Conservation (phyloP, 164 flowering plant species). For the Chimonanthus salicifolius region DNA sequence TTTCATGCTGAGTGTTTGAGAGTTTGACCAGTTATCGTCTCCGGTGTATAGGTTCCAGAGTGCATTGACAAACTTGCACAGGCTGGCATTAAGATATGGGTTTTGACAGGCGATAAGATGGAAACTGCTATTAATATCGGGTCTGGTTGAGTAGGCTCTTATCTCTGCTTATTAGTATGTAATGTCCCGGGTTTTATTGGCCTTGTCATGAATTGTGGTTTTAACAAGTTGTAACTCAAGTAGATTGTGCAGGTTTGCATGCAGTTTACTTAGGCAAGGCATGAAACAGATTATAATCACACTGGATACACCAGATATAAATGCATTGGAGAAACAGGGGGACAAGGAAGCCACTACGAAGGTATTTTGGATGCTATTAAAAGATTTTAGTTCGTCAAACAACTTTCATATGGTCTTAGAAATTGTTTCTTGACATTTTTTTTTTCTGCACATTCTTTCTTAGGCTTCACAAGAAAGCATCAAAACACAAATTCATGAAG, state of each 20-base stretch:
- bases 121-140: constrained; percentile 94
- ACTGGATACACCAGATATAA: constrained; percentile 55
- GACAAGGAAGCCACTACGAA: constrained; percentile 54
- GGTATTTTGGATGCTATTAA: constrained; percentile 31
- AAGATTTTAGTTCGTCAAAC: neutral
- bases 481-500: constrained; percentile 45
- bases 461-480: constrained; percentile 65
- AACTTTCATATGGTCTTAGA: too few relatives aligned
- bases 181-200: neutral
- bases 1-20: too few relatives aligned
- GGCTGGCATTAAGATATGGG: constrained; percentile 85
- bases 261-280: constrained; percentile 65
- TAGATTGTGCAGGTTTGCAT: constrained; percentile 59
- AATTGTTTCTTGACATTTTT: neutral
- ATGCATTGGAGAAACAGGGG: constrained; percentile 55
- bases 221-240: constrained; percentile 6
- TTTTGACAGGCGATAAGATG: constrained; percentile 87
- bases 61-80: constrained; percentile 76
- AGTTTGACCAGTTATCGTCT: neutral
- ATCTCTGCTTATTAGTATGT: neutral
- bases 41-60: constrained; percentile 62
- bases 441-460: constrained; percentile 1
- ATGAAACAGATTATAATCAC: constrained; percentile 72
- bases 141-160: constrained; percentile 24
- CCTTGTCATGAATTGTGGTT: constrained; percentile 1